Base-by-base conservation (phyloP, 805 yeast genomes). In the Candida chauliodis region DNA sequence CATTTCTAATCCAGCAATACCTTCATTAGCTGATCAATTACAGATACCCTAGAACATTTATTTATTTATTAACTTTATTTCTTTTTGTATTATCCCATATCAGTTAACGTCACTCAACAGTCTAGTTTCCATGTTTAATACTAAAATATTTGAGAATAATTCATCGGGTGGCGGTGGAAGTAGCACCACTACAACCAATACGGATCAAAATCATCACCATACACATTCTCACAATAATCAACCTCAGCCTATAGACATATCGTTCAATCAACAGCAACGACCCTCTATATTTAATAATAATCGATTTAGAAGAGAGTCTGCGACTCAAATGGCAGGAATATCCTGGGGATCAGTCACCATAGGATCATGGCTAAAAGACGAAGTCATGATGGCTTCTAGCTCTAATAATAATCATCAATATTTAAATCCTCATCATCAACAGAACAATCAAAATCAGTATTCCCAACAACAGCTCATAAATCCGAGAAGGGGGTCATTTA, bases 321-420 rank as follows among this genome's bases (percentile, higher is more conserved):
- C 93, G 42, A 26, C 31, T 20, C 21, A 29, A 17, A 86, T 93
- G 82, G 98, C 98, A 30, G 99, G 98, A 33, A 85, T 91, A 23
- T 83, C 95, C 7, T 91, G 97, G 96, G 98, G 98, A 16, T 89
- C 95, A 2, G 79, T 90, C 41, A 84, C 95, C 19, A 89, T 91
- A 21, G 97, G 97, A 10, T 81, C 93, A 11, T 91, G 99, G 99
- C 69, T 91, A 17, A 84, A 89, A 55, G 98, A 91, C 59, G 99
- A 91, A 55, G 91, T 84, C 14, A 73, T 84, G 79, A 75, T 83
- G 67, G 37, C 42, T 3, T 20, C 10, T 15, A 20, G 42, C 22
- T 43, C 48, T 34, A 46, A 43, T 23, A 41, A 48, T 28, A 37
- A 45, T 33, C 23, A 33, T 36, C 30, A 43, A 18, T 28, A 31